These are phyloP conservation scores for Hermanozyma aechmeae DNA, from an alignment of 805 yeast genomes.

Conservation along the genomic window DNA sequence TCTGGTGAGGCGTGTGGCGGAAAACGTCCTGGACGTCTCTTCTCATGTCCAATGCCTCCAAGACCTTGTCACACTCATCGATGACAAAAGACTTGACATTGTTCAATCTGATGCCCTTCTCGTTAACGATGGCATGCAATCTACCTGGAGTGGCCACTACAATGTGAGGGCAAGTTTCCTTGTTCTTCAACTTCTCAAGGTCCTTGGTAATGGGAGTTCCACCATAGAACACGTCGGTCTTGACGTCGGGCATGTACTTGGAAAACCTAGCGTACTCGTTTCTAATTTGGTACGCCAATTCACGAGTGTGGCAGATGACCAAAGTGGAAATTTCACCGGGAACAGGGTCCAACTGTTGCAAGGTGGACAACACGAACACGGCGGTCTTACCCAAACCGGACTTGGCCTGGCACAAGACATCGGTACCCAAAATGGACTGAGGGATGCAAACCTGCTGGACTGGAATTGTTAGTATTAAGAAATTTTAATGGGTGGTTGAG, in stretches of 20 bases:
- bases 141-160: conserved; percentile 99
- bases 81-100: conserved; percentile 90
- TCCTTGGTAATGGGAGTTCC: conserved; percentile 85
- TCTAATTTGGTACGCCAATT: conserved; percentile 95
- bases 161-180: conserved; percentile 92
- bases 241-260: conserved; percentile 96
- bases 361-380: conserved; percentile 88
- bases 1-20: conserved; percentile 95
- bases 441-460: conserved; percentile 99
- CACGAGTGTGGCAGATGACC: conserved; percentile 97
- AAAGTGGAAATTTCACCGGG: conserved; percentile 93
- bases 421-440: conserved; percentile 95
- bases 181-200: conserved; percentile 78
- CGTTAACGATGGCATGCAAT: conserved; percentile 87
- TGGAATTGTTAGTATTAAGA: conserved; percentile 14
- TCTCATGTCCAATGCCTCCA: conserved; percentile 90
- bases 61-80: conserved; percentile 97
- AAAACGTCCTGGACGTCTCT: conserved; percentile 97
- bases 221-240: conserved; percentile 94
- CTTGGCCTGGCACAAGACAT: conserved; percentile 97
- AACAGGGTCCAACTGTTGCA: conserved; percentile 95
- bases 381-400: conserved; percentile 99
- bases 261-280: conserved; percentile 96
- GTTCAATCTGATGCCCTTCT: conserved; percentile 76
- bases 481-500: conserved; percentile 12